phyloP scores from a whole-genome alignment of 805 yeast genomes.

The Candida maris region DNA sequence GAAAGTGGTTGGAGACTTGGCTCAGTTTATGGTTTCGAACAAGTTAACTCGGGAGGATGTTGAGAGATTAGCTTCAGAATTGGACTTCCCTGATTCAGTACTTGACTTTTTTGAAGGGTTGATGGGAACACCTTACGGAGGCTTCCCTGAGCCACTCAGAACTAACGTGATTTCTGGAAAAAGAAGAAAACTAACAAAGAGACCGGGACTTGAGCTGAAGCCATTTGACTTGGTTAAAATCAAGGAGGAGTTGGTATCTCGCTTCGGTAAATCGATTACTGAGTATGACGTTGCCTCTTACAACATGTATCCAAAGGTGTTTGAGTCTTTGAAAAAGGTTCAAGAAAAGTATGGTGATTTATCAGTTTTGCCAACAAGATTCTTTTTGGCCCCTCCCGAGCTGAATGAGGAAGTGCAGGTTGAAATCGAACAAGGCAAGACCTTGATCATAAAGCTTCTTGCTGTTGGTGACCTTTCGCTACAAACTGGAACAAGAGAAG shows the following conservation, averaged over 20 bases:
- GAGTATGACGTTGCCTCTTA: slow-evolving; percentile 93
- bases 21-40: slow-evolving; percentile 99
- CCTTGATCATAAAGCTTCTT: slow-evolving; percentile 81
- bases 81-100: slow-evolving; percentile 98
- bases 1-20: slow-evolving; percentile 99
- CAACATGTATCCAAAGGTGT: slow-evolving; percentile 98
- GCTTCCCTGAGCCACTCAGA: slow-evolving; percentile 99
- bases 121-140: slow-evolving; percentile 99
- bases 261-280: slow-evolving; percentile 71
- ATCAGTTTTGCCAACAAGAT: slow-evolving; percentile 89
- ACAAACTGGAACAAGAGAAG: slow-evolving; percentile 90
- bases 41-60: slow-evolving; percentile 85
- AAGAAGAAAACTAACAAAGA: slow-evolving; percentile 80
- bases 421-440: slow-evolving; percentile 92
- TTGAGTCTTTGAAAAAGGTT: slow-evolving; percentile 75
- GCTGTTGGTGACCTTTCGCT: slow-evolving; percentile 87
- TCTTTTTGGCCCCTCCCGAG: slow-evolving; percentile 82
- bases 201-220: slow-evolving; percentile 89
- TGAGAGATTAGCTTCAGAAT: slow-evolving; percentile 75
- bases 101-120: slow-evolving; percentile 98
- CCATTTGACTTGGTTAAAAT: slow-evolving; percentile 78
- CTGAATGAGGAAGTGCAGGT: slow-evolving; percentile 86
- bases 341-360: slow-evolving; percentile 84
- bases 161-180: slow-evolving; percentile 85
- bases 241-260: slow-evolving; percentile 65